A percentile compares a stretch with the other conserved stretches of the same genome.
Conservation (phyloP, 2,329 filamentous ascomycete species). For the Hypomyces perniciosus region DNA sequence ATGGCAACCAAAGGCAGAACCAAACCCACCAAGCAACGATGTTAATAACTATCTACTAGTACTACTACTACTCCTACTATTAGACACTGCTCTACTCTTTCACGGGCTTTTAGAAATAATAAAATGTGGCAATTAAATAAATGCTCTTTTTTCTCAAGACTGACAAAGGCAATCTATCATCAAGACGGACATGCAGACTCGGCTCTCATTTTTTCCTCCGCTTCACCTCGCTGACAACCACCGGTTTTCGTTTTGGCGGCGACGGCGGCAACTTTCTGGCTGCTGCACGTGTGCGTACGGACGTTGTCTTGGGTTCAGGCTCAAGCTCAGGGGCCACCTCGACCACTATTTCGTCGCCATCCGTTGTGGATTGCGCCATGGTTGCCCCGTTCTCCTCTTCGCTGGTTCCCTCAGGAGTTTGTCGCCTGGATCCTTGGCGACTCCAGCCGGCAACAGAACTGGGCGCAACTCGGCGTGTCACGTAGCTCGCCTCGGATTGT, state of each 20-base stretch:
- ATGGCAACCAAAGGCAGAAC: neutral
- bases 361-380: constrained; percentile 21
- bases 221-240: constrained; percentile 21
- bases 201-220: constrained; percentile 30
- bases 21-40: neutral
- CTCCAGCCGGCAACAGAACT: constrained; percentile 29
- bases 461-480: constrained; percentile 20
- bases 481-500: constrained; percentile 24
- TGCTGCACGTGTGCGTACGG: constrained; percentile 4
- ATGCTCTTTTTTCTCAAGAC: neutral
- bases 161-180: constrained; percentile 2
- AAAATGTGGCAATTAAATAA: constrained; percentile 7
- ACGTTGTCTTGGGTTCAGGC: constrained; percentile 5
- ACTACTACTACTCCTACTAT: neutral
- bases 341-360: constrained; percentile 34
- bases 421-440: constrained; percentile 23
- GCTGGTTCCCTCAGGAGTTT: constrained; percentile 28
- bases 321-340: constrained; percentile 30
- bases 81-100: neutral
- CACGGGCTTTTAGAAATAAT: constrained; percentile 1
- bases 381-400: constrained; percentile 23
- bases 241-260: constrained; percentile 35
- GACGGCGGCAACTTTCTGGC: constrained; percentile 35
- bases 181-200: constrained; percentile 1
- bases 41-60: too few species aligned